Percentiles rank a stretch among this genome's conserved stretches.
These are phyloP conservation scores for Globisporangium takayamanum DNA, from an alignment of 352 stramenopile species.

Conservation along the genomic window DNA sequence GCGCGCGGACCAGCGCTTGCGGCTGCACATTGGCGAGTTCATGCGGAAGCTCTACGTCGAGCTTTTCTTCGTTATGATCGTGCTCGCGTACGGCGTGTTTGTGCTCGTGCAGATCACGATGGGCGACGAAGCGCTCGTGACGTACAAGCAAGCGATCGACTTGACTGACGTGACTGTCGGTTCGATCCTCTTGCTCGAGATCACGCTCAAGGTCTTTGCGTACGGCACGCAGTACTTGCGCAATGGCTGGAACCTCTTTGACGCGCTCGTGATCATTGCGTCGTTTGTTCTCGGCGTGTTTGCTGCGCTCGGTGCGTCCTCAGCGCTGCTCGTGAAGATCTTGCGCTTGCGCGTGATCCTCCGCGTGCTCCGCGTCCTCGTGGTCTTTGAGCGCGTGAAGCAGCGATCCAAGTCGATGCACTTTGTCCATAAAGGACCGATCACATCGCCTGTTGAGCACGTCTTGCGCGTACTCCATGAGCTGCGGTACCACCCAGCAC, in stretches of 20 bases:
- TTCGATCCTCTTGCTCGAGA: constrained; percentile 79
- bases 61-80: constrained; percentile 86
- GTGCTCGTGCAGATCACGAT: constrained; percentile 81
- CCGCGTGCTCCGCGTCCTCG: constrained; percentile 72
- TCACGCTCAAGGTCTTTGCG: constrained; percentile 72
- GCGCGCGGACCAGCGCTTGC: constrained; percentile 33
- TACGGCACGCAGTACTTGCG: constrained; percentile 62
- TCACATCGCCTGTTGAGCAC: constrained; percentile 75
- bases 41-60: constrained; percentile 82
- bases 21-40: constrained; percentile 61
- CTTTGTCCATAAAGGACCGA: constrained; percentile 57
- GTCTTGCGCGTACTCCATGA: constrained; percentile 72
- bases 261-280: constrained; percentile 71
- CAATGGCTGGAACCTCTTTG: constrained; percentile 72
- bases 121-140: constrained; percentile 37
- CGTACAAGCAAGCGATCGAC: constrained; percentile 67
- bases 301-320: constrained; percentile 48
- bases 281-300: constrained; percentile 73
- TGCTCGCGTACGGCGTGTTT: constrained; percentile 79
- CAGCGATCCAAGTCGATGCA: constrained; percentile 72
- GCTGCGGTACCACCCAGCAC: constrained; percentile 65
- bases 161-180: constrained; percentile 78
- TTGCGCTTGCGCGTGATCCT: constrained; percentile 69
- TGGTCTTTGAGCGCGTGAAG: constrained; percentile 85
- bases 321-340: constrained; percentile 60